Conservation (phyloP, 257 asterid genomes). For the Lavandula angustifolia region DNA sequence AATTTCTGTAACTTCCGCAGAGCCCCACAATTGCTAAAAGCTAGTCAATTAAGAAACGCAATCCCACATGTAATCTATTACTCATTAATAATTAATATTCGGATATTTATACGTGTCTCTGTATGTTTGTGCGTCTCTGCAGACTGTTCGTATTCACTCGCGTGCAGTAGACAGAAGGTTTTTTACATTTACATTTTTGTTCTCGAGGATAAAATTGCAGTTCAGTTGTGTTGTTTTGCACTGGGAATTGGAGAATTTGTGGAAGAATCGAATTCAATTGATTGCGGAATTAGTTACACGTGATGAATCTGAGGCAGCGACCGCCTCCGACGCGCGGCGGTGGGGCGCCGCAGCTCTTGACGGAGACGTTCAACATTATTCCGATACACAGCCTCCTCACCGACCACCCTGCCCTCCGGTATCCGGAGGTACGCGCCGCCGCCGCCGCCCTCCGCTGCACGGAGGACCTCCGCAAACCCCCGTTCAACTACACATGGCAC, state of each 20-base stretch:
- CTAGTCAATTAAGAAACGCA: too few species aligned
- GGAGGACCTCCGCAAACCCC: conserved; percentile 77
- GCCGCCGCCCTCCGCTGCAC: conserved; percentile 67
- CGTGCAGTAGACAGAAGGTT: too few species aligned
- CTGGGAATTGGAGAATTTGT: conserved; percentile 18
- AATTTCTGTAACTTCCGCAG: too few species aligned
- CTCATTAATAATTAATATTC: too few species aligned
- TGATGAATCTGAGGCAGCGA: conserved; percentile 67
- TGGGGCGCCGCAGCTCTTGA: conserved; percentile 37
- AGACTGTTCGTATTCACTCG: too few species aligned
- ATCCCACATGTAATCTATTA: too few species aligned
- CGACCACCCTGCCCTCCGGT: conserved; percentile 84
- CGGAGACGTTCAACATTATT: conserved; percentile 66
- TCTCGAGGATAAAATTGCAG: too few species aligned
- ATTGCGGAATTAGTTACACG: conserved; percentile 31
- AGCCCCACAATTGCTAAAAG: too few species aligned
- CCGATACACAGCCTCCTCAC: conserved; percentile 69
- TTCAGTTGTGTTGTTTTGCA: too few species aligned
- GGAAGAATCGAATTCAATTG: conserved; percentile 30
- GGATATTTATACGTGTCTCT: too few species aligned
- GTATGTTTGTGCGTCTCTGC: too few species aligned
- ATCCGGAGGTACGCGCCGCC: conserved; percentile 84
- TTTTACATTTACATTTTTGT: too few species aligned
- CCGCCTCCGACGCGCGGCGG: conserved; percentile 58
- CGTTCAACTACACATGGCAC: conserved; percentile 52